Evolutionary conservation across 805 yeast genomes (phyloP).

Genomic region (Tetrapisispora iriomotensis): DNA sequence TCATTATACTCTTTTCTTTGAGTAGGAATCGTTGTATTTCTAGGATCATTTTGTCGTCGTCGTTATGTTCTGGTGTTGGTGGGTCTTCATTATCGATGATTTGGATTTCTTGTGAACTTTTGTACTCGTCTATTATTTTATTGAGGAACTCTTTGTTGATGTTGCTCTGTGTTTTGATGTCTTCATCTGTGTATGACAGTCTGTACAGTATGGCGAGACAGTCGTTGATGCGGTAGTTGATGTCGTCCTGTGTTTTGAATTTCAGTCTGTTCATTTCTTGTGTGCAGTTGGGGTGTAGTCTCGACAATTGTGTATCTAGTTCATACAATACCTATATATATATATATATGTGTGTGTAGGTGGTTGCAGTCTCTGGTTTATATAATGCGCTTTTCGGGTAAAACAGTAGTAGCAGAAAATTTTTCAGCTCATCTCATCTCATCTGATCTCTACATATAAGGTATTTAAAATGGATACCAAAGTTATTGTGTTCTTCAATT

Average conservation of each 20-base stretch:
- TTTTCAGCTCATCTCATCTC: slow-evolving; percentile 5
- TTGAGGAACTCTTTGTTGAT: background rate
- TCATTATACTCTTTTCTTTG: too few relatives aligned
- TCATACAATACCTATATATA: too few relatives aligned
- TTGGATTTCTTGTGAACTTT: too few relatives aligned
- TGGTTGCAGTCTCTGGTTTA: too few relatives aligned
- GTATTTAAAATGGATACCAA: background rate
- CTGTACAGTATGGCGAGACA: background rate
- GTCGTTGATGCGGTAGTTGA: background rate
- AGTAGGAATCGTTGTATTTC: too few relatives aligned
- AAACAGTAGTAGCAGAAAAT: background rate
- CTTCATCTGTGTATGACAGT: background rate
- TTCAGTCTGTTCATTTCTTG: background rate
- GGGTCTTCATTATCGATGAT: too few relatives aligned
- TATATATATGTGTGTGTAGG: too few relatives aligned
- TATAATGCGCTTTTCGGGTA: too few relatives aligned
- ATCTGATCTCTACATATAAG: background rate
- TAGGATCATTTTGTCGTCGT: background rate
- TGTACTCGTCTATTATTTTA: background rate
- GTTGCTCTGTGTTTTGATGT: background rate
- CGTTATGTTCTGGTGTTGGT: background rate
- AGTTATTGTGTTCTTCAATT: background rate
- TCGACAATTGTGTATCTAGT: too few relatives aligned
- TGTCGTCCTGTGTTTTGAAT: background rate
- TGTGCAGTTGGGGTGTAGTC: too few relatives aligned